These are phyloP conservation scores for Caloboletus firmus DNA, from an alignment of 1,284 basidiomycete genomes.

Conservation along the genomic window DNA sequence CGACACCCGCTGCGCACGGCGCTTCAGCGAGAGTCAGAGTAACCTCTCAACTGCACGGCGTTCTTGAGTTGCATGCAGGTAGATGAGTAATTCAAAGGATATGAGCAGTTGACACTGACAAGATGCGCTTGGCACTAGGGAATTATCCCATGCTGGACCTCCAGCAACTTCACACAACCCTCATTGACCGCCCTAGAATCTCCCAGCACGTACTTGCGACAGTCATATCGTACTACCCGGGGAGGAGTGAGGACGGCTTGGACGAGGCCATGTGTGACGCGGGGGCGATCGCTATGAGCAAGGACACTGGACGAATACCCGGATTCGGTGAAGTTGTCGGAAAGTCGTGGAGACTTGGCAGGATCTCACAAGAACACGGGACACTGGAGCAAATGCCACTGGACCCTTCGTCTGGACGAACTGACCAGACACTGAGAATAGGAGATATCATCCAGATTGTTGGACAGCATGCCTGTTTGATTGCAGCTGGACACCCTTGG, in stretches of 20 bases:
- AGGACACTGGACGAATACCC: constrained; percentile 73
- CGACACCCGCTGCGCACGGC: constrained; percentile 84
- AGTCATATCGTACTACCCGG: constrained; percentile 77
- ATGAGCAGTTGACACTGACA: constrained; percentile 5
- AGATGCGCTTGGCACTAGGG: constrained; percentile 40
- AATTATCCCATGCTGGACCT: constrained; percentile 86
- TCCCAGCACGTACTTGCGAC: constrained; percentile 71
- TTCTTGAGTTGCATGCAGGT: constrained; percentile 77
- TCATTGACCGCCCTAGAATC: constrained; percentile 58
- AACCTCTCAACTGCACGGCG: constrained; percentile 53
- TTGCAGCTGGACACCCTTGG: constrained; percentile 75
- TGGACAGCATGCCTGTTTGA: constrained; percentile 79
- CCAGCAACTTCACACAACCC: constrained; percentile 76
- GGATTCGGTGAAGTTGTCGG: constrained; percentile 73
- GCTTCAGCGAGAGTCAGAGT: constrained; percentile 57
- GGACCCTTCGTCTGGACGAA: constrained; percentile 23
- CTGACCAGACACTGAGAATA: constrained; percentile 44
- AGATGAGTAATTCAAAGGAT: constrained; percentile 16
- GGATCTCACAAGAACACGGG: constrained; percentile 84
- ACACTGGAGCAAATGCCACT: constrained; percentile 49
- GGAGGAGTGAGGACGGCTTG: constrained; percentile 54
- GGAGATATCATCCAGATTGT: constrained; percentile 68
- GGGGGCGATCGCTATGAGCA: constrained; percentile 82
- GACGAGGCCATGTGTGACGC: constrained; percentile 83
- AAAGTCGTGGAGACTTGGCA: constrained; percentile 67